Base-by-base conservation (phyloP, 2,329 filamentous ascomycete species). In the Cladophialophora immunda region DNA sequence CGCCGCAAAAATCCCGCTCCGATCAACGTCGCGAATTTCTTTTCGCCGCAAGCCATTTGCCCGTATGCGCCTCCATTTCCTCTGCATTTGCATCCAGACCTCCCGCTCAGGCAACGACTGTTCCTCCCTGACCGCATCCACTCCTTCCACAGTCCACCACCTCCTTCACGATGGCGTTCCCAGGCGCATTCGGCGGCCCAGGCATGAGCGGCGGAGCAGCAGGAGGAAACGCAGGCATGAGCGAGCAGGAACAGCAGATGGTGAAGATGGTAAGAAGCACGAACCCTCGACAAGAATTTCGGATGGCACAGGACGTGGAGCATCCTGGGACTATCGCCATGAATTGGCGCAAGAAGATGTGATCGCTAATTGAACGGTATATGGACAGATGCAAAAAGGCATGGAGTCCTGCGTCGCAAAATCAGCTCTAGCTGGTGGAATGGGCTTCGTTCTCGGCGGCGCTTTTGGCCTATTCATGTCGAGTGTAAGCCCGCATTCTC, bases 381-480 rank as follows among this genome's bases (percentile, higher is more conserved):
- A 5, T 2, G 47, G 6, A 64, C 73, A 95, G 92, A 90, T 97
- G 83, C 88, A 93, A 85, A 81, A 84, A 27, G 88, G 89, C 52
- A 97, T 97, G 92, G 94, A 98, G 80, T 96, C 92, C 36, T 99
- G 95, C 78, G 88, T 90, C 27, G 90, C 90, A 65, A 99, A 99
- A 80, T 92, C 93, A 19, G 90, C 88, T 73, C 91, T 99, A 81
- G 92, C 94, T 0, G 95, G 94, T 65, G 92, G 91, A 27, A 96
- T 96, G 88, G 95, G 95, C 17, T 97, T 97, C 75, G 95, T 90
- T 41, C 90, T 99, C 72, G 95, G 95, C 70, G 95, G 93, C 75
- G 84, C 96, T 52, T 99, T 99, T 74, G 95, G 95, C 73, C 86
- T 98, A 75, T 99, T 99, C 84, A 99, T 98, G 94, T 93, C 94